phyloP scores from a whole-genome alignment of 805 yeast species.

The Pichia rugopelliculosa region DNA sequence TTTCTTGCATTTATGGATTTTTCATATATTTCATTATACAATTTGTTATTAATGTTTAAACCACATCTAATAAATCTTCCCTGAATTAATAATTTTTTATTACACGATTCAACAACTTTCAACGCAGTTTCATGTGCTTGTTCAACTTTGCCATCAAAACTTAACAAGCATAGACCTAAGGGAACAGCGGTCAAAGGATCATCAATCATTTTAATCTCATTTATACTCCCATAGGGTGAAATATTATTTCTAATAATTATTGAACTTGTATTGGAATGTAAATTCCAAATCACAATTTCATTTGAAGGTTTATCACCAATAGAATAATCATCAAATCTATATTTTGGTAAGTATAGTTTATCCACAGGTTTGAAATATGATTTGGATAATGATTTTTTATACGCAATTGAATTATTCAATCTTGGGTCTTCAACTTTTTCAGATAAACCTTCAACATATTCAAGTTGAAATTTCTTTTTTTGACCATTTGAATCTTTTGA shows the following conservation, averaged over 20 bases:
- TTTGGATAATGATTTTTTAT: slow-evolving; percentile 8
- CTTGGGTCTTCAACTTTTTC: slow-evolving; percentile 19
- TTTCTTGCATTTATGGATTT: slow-evolving; percentile 29
- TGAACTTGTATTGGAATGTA: slow-evolving; percentile 48
- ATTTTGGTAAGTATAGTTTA: slow-evolving; percentile 16
- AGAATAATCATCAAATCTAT: slow-evolving; percentile 58
- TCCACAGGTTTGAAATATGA: slow-evolving; percentile 1
- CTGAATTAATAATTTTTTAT: slow-evolving; percentile 38
- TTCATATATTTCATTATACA: slow-evolving; percentile 29
- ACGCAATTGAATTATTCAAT: slow-evolving; percentile 4
- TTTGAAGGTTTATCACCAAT: slow-evolving; percentile 67
- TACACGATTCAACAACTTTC: slow-evolving; percentile 35
- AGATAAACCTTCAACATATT: slow-evolving; percentile 6
- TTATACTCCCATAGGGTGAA: slow-evolving; percentile 55
- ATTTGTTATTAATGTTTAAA: slow-evolving; percentile 37
- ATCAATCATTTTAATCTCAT: slow-evolving; percentile 48
- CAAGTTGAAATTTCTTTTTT: neutral
- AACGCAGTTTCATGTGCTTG: slow-evolving; percentile 41
- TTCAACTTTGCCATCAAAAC: slow-evolving; percentile 51
- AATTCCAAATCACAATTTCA: slow-evolving; percentile 63
- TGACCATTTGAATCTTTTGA: neutral
- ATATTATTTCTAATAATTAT: slow-evolving; percentile 43
- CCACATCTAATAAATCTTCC: slow-evolving; percentile 48
- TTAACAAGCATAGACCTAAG: slow-evolving; percentile 59
- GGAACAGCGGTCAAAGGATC: slow-evolving; percentile 78